Conservation (phyloP, 192 early-diverging fungal species). For the Gryganskiella cystojenkinii region DNA sequence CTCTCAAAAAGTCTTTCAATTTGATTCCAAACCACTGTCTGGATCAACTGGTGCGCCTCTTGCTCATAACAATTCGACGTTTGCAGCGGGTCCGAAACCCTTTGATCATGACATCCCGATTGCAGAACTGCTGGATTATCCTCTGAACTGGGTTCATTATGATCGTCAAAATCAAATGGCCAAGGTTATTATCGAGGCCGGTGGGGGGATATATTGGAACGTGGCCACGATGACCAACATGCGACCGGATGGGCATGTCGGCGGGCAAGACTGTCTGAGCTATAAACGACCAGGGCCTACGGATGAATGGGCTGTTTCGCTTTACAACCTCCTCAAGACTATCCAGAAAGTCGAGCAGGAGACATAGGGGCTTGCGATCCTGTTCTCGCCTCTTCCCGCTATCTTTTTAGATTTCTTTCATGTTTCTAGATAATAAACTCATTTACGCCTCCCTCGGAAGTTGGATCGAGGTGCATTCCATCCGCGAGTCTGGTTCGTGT, state of each 20-base stretch:
- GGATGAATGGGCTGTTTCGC: slow-evolving; percentile 58
- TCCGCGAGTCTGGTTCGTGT: too few relatives aligned
- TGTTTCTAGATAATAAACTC: too few relatives aligned
- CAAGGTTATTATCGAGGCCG: slow-evolving; percentile 57
- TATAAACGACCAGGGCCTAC: slow-evolving; percentile 67
- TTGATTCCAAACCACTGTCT: too few relatives aligned
- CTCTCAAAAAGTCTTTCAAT: too few relatives aligned
- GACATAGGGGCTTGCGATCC: not conserved
- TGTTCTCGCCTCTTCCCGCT: too few relatives aligned
- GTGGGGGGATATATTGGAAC: slow-evolving; percentile 64
- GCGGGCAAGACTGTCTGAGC: slow-evolving; percentile 63
- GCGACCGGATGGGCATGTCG: slow-evolving; percentile 66
- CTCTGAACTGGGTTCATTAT: slow-evolving; percentile 49
- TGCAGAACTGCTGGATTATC: slow-evolving; percentile 38
- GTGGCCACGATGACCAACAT: slow-evolving; percentile 56
- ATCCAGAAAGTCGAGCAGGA: slow-evolving; percentile 34
- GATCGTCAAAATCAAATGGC: slow-evolving; percentile 63
- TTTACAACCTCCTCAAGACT: slow-evolving; percentile 45
- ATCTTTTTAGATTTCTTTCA: too few relatives aligned
- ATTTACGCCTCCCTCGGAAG: too few relatives aligned
- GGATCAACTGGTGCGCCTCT: too few relatives aligned
- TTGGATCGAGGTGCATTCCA: too few relatives aligned
- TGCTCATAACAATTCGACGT: slow-evolving; percentile 2
- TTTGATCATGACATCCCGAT: slow-evolving; percentile 36
- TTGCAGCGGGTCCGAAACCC: slow-evolving; percentile 33